These are phyloP conservation scores for Furcasterigmium sp. DNA, from an alignment of 2,329 filamentous ascomycete species.

Conservation along the genomic window DNA sequence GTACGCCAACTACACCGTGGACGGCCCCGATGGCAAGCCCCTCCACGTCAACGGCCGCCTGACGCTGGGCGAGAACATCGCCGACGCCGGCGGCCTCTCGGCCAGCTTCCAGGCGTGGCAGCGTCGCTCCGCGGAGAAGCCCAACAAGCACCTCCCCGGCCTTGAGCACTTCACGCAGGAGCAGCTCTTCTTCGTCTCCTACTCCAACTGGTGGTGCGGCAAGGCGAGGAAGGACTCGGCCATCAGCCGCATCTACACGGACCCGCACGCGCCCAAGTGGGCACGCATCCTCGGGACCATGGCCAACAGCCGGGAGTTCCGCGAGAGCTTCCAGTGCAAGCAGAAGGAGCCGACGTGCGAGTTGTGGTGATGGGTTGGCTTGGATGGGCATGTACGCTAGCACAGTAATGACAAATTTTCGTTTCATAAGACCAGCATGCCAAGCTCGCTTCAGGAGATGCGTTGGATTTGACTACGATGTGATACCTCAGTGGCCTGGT, in stretches of 20 bases:
- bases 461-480: too few species aligned
- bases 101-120: conserved; percentile 63
- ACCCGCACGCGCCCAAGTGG: conserved; percentile 61
- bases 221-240: conserved; percentile 55
- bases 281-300: conserved; percentile 59
- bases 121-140: conserved; percentile 44
- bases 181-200: conserved; percentile 65
- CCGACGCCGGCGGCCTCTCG: conserved; percentile 62
- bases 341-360: conserved; percentile 34
- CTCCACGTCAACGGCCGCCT: conserved; percentile 58
- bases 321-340: conserved; percentile 61
- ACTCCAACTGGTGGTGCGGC: conserved; percentile 61
- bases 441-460: too few species aligned
- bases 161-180: conserved; percentile 59
- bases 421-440: too few species aligned
- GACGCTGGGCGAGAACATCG: conserved; percentile 67
- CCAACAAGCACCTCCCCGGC: conserved; percentile 52
- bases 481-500: too few species aligned
- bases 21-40: conserved; percentile 47
- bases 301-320: conserved; percentile 63
- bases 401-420: too few species aligned
- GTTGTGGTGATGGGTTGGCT: conserved; percentile 7
- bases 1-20: conserved; percentile 56
- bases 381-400: background rate
- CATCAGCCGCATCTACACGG: conserved; percentile 52